phyloP scores from a whole-genome alignment of 768 basidiomycete species.

The Leccinum sublutescens region DNA sequence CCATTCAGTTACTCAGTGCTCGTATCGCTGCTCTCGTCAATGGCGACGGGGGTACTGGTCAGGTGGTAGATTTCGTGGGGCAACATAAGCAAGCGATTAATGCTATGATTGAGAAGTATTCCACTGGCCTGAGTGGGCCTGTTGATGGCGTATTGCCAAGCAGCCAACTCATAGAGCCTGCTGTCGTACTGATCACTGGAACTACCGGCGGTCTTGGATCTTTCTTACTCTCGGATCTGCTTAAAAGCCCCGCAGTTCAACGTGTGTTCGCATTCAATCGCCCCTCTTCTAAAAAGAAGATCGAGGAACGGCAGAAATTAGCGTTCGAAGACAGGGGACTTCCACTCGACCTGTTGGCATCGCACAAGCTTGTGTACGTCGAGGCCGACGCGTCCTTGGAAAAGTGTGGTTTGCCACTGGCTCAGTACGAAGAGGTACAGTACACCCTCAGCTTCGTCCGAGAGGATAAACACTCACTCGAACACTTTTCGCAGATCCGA shows the following conservation, averaged over 20 bases:
- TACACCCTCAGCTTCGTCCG: no score
- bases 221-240: constrained; percentile 32
- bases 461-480: no score
- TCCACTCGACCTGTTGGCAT: constrained; percentile 25
- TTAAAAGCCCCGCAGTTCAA: constrained; percentile 21
- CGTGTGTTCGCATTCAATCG: constrained; percentile 37
- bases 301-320: constrained; percentile 26
- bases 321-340: constrained; percentile 34
- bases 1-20: constrained; percentile 36
- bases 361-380: constrained; percentile 18
- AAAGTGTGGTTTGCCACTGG: no score
- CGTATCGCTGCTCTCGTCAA: constrained; percentile 13
- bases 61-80: neutral
- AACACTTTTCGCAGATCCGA: no score
- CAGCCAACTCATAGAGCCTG: constrained; percentile 4
- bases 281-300: constrained; percentile 12
- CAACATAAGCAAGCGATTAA: constrained; percentile 29
- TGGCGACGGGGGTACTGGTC: neutral
- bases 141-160: constrained; percentile 9
- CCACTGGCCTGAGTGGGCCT: constrained; percentile 9
- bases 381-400: no score
- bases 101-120: constrained; percentile 43
- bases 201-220: constrained; percentile 42
- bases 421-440: no score
- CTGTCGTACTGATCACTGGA: constrained; percentile 39